These are phyloP conservation scores for Dactylonectria estremocensis DNA, from an alignment of 2,329 filamentous ascomycete genomes.

Conservation along the genomic window DNA sequence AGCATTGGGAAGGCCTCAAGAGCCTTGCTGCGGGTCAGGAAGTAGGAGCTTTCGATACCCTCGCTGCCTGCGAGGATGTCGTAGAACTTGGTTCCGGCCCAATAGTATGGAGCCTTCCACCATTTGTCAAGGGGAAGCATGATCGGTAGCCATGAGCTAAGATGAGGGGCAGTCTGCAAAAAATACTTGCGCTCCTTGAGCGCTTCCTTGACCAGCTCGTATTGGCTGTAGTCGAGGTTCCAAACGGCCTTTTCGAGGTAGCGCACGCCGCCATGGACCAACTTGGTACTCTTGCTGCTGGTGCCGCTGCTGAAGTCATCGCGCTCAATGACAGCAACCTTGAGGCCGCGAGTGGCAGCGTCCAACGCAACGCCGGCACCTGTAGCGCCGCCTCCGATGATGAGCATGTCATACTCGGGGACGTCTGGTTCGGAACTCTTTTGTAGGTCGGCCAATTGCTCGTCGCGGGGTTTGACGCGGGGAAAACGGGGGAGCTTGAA, in stretches of 20 bases:
- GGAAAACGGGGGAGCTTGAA: slow-evolving; percentile 79
- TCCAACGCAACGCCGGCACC: slow-evolving; percentile 81
- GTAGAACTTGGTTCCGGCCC: slow-evolving; percentile 85
- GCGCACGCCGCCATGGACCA: slow-evolving; percentile 83
- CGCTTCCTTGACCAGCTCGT: slow-evolving; percentile 79
- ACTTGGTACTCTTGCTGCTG: slow-evolving; percentile 82
- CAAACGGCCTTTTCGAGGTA: slow-evolving; percentile 84
- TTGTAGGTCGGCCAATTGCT: slow-evolving; percentile 75
- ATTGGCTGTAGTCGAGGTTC: slow-evolving; percentile 82
- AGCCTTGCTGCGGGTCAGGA: slow-evolving; percentile 88
- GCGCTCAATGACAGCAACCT: slow-evolving; percentile 79
- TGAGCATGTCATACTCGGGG: slow-evolving; percentile 76
- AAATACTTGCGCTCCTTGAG: slow-evolving; percentile 83
- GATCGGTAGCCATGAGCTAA: slow-evolving; percentile 81
- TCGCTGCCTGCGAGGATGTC: slow-evolving; percentile 89
- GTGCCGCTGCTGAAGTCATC: slow-evolving; percentile 83
- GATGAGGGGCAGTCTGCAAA: slow-evolving; percentile 80
- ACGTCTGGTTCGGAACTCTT: slow-evolving; percentile 50
- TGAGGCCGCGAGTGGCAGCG: slow-evolving; percentile 79
- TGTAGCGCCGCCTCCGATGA: slow-evolving; percentile 81
- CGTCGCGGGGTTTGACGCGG: slow-evolving; percentile 71
- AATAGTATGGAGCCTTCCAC: slow-evolving; percentile 86
- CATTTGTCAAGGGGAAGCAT: slow-evolving; percentile 83
- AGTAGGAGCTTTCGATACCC: slow-evolving; percentile 91
- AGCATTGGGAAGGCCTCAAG: slow-evolving; percentile 92